These are phyloP conservation scores for Daldinia vernicosa DNA, from an alignment of 495 filamentous ascomycete species.

Conservation along the genomic window DNA sequence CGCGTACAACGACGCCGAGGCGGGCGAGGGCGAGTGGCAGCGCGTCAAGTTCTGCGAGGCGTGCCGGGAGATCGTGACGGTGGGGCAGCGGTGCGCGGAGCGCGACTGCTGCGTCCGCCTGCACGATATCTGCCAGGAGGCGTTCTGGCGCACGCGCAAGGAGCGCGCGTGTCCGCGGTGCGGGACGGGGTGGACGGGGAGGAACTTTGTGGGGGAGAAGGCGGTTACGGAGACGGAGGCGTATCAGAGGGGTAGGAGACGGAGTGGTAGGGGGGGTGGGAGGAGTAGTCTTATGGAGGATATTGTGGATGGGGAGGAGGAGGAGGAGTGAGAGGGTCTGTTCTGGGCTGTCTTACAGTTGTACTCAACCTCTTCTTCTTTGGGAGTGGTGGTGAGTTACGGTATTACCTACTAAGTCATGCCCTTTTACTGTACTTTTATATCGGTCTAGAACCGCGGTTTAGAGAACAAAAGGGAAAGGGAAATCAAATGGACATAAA, in stretches of 20 bases:
- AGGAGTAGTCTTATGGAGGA: conserved; percentile 45
- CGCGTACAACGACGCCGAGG: conserved; percentile 80
- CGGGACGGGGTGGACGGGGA: conserved; percentile 73
- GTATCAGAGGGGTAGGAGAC: conserved; percentile 52
- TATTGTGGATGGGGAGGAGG: conserved; percentile 45
- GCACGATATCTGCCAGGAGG: conserved; percentile 79
- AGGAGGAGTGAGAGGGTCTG: conserved; percentile 37
- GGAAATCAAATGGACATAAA: conserved; percentile 10
- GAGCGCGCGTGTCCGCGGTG: conserved; percentile 78
- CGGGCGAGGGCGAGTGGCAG: conserved; percentile 63
- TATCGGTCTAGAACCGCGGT: background rate
- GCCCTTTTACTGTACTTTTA: conserved; percentile 15
- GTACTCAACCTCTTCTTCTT: background rate
- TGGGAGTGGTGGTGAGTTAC: background rate
- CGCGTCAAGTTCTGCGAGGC: conserved; percentile 87
- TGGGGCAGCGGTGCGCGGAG: conserved; percentile 82
- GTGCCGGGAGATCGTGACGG: conserved; percentile 89
- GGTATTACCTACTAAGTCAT: background rate
- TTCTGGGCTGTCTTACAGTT: background rate
- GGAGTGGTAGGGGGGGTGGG: conserved; percentile 41
- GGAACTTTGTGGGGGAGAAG: conserved; percentile 82
- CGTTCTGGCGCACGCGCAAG: conserved; percentile 71
- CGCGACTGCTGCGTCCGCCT: conserved; percentile 72
- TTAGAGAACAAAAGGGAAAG: background rate
- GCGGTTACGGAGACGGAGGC: conserved; percentile 66